Evolutionary conservation across 2,329 filamentous ascomycete genomes (phyloP), one percentile per base, ranked within the genome.

Genomic region (Colletotrichum noveboracense): DNA sequence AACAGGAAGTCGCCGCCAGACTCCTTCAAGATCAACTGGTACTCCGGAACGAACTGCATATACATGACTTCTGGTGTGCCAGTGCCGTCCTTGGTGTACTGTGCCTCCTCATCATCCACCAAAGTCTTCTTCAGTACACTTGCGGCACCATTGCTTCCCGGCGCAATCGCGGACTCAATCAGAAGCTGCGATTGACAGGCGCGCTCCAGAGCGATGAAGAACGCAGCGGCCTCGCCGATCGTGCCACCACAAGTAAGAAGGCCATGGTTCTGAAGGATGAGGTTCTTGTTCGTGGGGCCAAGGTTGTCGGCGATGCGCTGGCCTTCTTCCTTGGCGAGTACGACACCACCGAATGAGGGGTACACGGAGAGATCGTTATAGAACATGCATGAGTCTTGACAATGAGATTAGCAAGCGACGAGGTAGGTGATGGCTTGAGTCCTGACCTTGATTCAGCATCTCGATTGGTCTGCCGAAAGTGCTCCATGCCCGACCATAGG

Each of bases 221-320:
- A 84, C 77, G 91, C 94, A 0, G 92, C 92, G 0, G 93, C 93
- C 83, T 95, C 93, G 77, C 94, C 93, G 4, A 95, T 92, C 0
- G 93, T 95, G 1, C 82, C 80, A 1, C 94, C 93, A 0, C 93
- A 91, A 0, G 93, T 94, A 56, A 95, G 81, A 6, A 95, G 83
- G 0, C 93, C 94, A 80, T 95, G 93, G 80, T 95, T 95, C 78
- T 92, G 87, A 52, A 95, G 82, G 65, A 94, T 93, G 78, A 92
- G 85, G 18, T 88, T 92, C 82, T 88, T 93, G 75, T 89, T 90
- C 0, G 85, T 82, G 1, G 78, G 74, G 0, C 93, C 93, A 1
- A 95, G 85, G 1, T 93, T 89, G 18, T 86, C 85, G 1, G 93
- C 93, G 74, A 95, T 89, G 21, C 88, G 85, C 66, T 87, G 83